These are phyloP conservation scores for Alternaria longipes DNA, from an alignment of 2,329 filamentous ascomycete species.

Conservation along the genomic window DNA sequence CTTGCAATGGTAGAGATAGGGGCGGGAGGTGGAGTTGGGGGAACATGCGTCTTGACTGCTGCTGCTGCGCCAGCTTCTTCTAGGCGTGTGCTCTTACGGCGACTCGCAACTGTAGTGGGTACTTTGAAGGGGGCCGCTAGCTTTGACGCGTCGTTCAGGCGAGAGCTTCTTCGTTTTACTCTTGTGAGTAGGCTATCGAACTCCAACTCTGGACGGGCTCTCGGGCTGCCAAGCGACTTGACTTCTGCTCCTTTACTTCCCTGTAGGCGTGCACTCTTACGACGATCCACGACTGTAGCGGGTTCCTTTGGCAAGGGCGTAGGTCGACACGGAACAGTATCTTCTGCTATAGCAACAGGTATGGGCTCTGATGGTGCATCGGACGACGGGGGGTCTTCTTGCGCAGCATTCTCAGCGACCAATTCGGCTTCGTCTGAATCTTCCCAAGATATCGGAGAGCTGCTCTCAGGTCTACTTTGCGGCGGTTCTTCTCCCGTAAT, in stretches of 20 bases:
- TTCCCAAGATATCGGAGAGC: background rate
- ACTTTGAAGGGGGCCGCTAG: background rate
- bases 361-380: background rate
- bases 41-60: background rate
- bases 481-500: background rate
- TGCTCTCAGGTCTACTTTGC: background rate
- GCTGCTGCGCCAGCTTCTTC: background rate
- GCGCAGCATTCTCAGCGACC: background rate
- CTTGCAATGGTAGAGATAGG: background rate
- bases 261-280: background rate
- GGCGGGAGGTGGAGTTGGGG: background rate
- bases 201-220: background rate
- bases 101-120: background rate
- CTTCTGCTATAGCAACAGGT: background rate
- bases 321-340: background rate
- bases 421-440: conserved; percentile 2
- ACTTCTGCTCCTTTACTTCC: background rate
- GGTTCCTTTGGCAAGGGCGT: background rate
- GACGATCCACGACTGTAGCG: background rate
- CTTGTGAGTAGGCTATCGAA: background rate
- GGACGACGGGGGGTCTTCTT: background rate
- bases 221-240: background rate
- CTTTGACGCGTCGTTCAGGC: background rate
- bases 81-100: background rate
- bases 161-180: background rate